Evolutionary conservation across 805 yeast genomes (phyloP).

Genomic region (Yamadazyma phyllophila): DNA sequence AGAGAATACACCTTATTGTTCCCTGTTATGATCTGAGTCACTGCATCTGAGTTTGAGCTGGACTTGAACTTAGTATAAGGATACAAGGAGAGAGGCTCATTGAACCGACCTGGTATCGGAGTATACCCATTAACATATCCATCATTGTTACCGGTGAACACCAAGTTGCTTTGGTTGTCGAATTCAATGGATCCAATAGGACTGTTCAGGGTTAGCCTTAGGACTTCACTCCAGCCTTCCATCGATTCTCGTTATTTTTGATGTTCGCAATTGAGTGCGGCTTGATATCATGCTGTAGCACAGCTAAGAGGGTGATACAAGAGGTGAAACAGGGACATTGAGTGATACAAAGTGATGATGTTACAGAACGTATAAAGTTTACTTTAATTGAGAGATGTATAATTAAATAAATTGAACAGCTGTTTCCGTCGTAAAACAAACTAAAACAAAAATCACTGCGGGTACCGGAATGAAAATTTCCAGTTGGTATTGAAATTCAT

Average conservation of each 20-base stretch:
- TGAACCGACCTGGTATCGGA: neutral
- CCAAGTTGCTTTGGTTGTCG: conserved; percentile 69
- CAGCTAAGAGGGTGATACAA: neutral
- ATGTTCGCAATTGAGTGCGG: conserved; percentile 3
- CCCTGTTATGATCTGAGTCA: conserved; percentile 27
- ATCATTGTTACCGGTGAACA: conserved; percentile 80
- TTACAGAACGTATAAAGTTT: neutral
- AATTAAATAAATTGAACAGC: too few relatives aligned
- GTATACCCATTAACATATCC: conserved; percentile 41
- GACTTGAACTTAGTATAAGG: conserved; percentile 39
- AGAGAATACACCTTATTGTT: conserved; percentile 35
- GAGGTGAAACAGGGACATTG: too few relatives aligned
- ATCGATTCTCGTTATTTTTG: conserved; percentile 18
- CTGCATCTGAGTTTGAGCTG: conserved; percentile 17
- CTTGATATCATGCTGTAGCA: neutral
- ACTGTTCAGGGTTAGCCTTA: conserved; percentile 10
- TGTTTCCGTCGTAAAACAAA: neutral
- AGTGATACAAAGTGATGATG: too few relatives aligned
- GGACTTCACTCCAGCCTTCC: conserved; percentile 55
- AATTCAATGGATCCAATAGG: conserved; percentile 41
- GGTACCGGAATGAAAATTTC: too few relatives aligned
- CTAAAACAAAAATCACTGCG: conserved; percentile 1
- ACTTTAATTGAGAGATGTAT: too few relatives aligned
- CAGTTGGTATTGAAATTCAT: too few relatives aligned
- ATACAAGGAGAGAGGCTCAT: conserved; percentile 18